Evolutionary conservation across 306 rosid species (phyloP).

Genomic region (Rubus parviflorus): DNA sequence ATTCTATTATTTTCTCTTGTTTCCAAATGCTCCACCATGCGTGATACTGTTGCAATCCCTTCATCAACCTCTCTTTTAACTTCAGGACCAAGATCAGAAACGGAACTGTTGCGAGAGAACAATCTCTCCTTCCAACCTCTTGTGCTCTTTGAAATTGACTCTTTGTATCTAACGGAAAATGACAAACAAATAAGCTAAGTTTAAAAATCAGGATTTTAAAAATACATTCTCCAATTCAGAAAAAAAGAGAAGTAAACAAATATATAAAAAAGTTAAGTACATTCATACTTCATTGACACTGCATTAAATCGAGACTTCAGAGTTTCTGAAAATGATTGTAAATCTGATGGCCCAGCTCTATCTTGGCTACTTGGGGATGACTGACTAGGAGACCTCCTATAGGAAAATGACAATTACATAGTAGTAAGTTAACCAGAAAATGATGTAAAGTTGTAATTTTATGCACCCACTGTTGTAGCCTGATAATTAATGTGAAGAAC

Average conservation of each 20-base stretch:
- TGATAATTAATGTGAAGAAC: conserved; percentile 14
- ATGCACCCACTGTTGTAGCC: conserved; percentile 2
- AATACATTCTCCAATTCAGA: conserved; percentile 8
- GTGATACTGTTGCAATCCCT: conserved; percentile 80
- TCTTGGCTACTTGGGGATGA: conserved; percentile 71
- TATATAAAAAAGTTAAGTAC: conserved; percentile 10
- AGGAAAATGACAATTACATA: conserved; percentile 8
- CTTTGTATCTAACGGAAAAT: conserved; percentile 67
- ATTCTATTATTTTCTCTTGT: conserved; percentile 59
- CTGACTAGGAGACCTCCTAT: conserved; percentile 64
- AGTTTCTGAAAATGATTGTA: conserved; percentile 87
- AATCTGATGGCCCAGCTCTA: conserved; percentile 93
- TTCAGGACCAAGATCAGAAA: conserved; percentile 86
- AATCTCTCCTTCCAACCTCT: conserved; percentile 94
- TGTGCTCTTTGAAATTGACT: conserved; percentile 91
- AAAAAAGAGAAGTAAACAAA: background rate
- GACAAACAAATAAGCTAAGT: background rate
- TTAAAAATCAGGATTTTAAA: conserved; percentile 8
- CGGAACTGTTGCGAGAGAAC: conserved; percentile 76
- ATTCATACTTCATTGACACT: conserved; percentile 68
- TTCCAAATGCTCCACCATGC: conserved; percentile 88
- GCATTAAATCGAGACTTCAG: conserved; percentile 83
- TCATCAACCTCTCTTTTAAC: conserved; percentile 82
- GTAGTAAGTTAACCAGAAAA: conserved; percentile 7
- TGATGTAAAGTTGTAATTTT: background rate